phyloP scores from a whole-genome alignment of 129 eudicot species.

The Saposhnikovia divaricata region DNA sequence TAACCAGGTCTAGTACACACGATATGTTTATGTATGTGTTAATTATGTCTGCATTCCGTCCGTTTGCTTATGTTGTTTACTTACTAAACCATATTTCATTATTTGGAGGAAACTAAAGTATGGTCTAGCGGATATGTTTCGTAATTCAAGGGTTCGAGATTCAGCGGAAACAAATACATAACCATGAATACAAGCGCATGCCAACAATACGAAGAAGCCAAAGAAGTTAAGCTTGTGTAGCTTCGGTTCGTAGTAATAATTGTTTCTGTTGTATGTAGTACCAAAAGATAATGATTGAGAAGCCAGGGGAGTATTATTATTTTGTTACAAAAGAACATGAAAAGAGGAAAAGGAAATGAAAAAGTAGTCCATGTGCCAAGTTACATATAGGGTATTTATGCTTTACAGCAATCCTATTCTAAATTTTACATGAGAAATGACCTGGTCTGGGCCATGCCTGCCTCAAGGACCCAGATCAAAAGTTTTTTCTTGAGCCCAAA shows the following conservation, averaged over 20 bases:
- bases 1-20: too few relatives aligned
- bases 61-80: too few relatives aligned
- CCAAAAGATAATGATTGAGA: not conserved
- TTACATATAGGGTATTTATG: not conserved
- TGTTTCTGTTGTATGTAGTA: not conserved
- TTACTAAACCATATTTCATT: too few relatives aligned
- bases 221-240: not conserved
- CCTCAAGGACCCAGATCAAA: not conserved
- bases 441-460: slow-evolving; percentile 1
- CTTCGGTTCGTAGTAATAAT: not conserved
- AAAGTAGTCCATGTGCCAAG: not conserved
- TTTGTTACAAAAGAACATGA: not conserved
- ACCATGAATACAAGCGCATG: too few relatives aligned
- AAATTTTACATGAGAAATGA: not conserved
- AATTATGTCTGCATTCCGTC: too few relatives aligned
- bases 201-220: not conserved
- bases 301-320: not conserved
- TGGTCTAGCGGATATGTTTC: not conserved
- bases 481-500: not conserved
- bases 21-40: too few relatives aligned
- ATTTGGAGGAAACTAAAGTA: too few relatives aligned
- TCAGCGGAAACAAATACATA: too few relatives aligned
- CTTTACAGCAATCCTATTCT: not conserved
- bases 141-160: too few relatives aligned
- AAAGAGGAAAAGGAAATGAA: not conserved